phyloP scores from a whole-genome alignment of 371 early-diverging fungal genomes.

The Funneliformis caledonium region DNA sequence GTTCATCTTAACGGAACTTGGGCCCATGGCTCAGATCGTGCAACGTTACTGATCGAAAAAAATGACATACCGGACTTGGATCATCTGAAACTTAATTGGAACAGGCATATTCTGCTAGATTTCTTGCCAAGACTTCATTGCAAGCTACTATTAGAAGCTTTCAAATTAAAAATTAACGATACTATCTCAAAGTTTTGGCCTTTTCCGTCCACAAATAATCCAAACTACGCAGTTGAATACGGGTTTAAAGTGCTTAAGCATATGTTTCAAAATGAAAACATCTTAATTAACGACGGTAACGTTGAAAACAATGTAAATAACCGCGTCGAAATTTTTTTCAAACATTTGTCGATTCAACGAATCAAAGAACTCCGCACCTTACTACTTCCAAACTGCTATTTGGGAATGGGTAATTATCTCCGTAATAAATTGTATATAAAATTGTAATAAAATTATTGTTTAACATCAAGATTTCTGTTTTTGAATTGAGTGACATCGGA shows the following conservation, averaged over 20 bases:
- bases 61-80: too few species aligned
- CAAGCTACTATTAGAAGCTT: too few species aligned
- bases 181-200: too few species aligned
- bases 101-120: too few species aligned
- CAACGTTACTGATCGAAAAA: too few species aligned
- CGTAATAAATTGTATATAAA: not conserved
- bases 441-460: not conserved
- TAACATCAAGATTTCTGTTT: not conserved
- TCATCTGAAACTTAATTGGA: too few species aligned
- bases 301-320: too few species aligned
- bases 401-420: slow-evolving; percentile 1
- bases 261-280: not conserved
- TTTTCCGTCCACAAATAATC: too few species aligned
- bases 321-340: slow-evolving; percentile 9
- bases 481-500: not conserved
- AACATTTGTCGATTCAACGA: not conserved
- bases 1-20: too few species aligned
- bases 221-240: not conserved
- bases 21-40: too few species aligned
- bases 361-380: not conserved
- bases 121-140: too few species aligned
- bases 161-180: too few species aligned
- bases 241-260: slow-evolving; percentile 2
- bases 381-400: not conserved
- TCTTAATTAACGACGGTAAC: not conserved